A percentile compares a stretch with the other conserved stretches of the same genome.
phyloP scores from a whole-genome alignment of 768 basidiomycete species.

The Leccinellum albellum region DNA sequence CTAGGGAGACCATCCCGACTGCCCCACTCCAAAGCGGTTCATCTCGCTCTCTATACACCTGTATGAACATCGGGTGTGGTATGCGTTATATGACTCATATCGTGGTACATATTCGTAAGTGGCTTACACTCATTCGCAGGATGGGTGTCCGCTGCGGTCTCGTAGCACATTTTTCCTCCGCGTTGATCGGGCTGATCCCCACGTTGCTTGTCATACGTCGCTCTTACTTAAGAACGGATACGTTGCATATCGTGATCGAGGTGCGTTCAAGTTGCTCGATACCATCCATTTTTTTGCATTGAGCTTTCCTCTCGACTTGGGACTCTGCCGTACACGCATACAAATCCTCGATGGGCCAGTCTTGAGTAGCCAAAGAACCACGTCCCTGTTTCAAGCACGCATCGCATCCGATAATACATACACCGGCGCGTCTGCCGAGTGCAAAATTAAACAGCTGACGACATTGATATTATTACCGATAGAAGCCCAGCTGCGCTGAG shows the following conservation, averaged over 20 bases:
- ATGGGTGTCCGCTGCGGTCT: constrained; percentile 16
- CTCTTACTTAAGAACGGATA: neutral
- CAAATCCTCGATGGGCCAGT: neutral
- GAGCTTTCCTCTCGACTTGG: neutral
- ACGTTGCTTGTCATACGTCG: constrained; percentile 18
- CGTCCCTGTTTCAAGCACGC: neutral
- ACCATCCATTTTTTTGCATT: neutral
- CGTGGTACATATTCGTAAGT: constrained; percentile 17
- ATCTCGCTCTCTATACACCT: constrained; percentile 59
- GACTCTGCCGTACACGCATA: neutral
- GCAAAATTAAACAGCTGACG: neutral
- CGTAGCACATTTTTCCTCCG: constrained; percentile 11
- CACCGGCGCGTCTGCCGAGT: no score
- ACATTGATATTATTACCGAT: neutral
- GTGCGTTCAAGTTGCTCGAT: neutral
- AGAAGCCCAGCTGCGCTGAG: neutral
- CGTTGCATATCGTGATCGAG: neutral
- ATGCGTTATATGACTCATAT: no score
- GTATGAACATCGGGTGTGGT: no score
- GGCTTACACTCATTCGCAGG: constrained; percentile 5
- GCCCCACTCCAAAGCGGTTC: constrained; percentile 49
- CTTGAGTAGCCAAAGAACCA: neutral
- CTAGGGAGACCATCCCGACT: constrained; percentile 53
- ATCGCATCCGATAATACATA: neutral
- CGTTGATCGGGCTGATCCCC: constrained; percentile 12